phyloP scores from a whole-genome alignment of 2,329 filamentous ascomycete genomes.

The Arthroderma sp. region DNA sequence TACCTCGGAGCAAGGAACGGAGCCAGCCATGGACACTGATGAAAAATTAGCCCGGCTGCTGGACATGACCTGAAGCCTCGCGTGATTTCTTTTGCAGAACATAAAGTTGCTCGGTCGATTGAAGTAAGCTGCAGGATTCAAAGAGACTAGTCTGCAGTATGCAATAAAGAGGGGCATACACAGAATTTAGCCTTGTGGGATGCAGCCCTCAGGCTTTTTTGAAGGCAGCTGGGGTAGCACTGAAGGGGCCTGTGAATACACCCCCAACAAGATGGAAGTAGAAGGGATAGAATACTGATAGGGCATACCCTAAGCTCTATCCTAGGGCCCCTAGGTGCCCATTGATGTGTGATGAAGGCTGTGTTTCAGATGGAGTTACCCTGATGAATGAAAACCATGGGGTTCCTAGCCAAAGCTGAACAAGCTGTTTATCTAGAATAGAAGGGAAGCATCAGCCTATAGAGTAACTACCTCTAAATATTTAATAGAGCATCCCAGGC shows the following conservation, averaged over 20 bases:
- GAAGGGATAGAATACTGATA: not conserved
- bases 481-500: not conserved
- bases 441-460: not conserved
- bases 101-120: not conserved
- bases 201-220: not conserved
- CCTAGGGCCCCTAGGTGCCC: not conserved
- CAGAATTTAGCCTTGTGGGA: not conserved
- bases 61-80: constrained; percentile 26
- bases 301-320: not conserved
- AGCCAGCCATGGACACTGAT: constrained; percentile 14
- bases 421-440: not conserved
- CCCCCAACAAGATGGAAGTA: not conserved
- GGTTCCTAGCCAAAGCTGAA: not conserved
- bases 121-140: not conserved
- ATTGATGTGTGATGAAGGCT: not conserved
- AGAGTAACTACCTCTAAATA: not conserved
- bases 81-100: not conserved
- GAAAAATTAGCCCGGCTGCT: constrained; percentile 29
- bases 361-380: not conserved
- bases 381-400: not conserved
- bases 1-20: not conserved
- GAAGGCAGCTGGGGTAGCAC: not conserved
- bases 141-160: not conserved
- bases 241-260: not conserved
- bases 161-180: not conserved